Percentiles rank a stretch among this genome's conserved stretches.
phyloP scores from a whole-genome alignment of 192 early-diverging fungal genomes.

The Lunasporangiospora selenospora region DNA sequence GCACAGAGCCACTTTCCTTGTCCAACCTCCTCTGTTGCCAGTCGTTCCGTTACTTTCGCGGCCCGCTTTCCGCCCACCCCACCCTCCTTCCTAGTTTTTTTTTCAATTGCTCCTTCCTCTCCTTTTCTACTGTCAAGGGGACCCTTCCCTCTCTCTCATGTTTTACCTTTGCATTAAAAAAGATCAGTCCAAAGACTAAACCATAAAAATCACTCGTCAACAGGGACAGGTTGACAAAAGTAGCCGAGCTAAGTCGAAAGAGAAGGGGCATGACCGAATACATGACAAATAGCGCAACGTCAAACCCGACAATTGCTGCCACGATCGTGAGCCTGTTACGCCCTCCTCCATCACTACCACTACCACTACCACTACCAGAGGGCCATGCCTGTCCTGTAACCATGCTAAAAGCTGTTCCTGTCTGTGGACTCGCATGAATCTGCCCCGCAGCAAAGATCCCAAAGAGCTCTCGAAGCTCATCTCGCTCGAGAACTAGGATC shows the following conservation, averaged over 20 bases:
- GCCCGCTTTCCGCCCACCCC: not conserved
- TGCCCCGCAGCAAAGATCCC: too few relatives aligned
- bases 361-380: too few relatives aligned
- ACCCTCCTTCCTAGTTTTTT: not conserved
- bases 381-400: conserved; percentile 23
- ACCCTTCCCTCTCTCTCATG: not conserved
- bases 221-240: conserved; percentile 81
- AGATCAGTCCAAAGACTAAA: conserved; percentile 73
- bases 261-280: conserved; percentile 73
- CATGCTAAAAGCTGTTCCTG: too few relatives aligned
- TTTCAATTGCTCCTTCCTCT: not conserved
- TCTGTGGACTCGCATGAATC: too few relatives aligned
- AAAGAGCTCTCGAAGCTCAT: conserved; percentile 46
- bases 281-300: conserved; percentile 70
- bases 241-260: conserved; percentile 73
- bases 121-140: too few relatives aligned
- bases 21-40: not conserved
- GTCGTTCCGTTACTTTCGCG: not conserved
- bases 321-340: too few relatives aligned
- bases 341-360: too few relatives aligned
- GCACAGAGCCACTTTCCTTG: too few relatives aligned
- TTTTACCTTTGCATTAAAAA: conserved; percentile 69
- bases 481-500: conserved; percentile 71
- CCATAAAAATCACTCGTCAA: conserved; percentile 84
- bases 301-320: conserved; percentile 66